Base-by-base conservation (phyloP, 768 basidiomycete species). In the Lactifluus echinatus region DNA sequence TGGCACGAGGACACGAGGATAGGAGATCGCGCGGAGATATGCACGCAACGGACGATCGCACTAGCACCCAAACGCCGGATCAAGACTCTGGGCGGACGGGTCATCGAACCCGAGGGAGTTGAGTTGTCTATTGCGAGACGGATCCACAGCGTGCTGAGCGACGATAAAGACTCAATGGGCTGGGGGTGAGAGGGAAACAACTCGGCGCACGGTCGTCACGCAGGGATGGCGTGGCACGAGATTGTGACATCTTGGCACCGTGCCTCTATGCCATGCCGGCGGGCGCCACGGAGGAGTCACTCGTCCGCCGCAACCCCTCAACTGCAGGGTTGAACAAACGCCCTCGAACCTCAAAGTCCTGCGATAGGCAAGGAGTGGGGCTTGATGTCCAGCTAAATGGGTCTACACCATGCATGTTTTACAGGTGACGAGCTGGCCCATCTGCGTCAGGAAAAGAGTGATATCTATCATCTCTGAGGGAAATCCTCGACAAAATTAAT, bases 21-120 rank as follows among this genome's bases (percentile, higher is more conserved):
- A 34, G 21, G 31, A 42, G 17, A 40, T 40, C 44, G 45, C 37
- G 45, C 56, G 50, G 56, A 57, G 56, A 57, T 57, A 46, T 31
- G 36, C 29, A 7, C 44, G 15, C 11, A 23, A 50, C 39, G 37
- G 36, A 19, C 26, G 50, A 57, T 46, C 28, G 56, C 29, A 26
- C 43, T 24, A 26, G n/a, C 29, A 46, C 31, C 44, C 43, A 23
- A 26, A 14, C 29, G 40, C 31, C 44, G 21, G 31, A 40, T n/a
- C 43, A 46, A 45, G 42, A 17, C 31, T 37, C 31, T 8, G 21
- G 24, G 51, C 21, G 34, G 29, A 26, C 56, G 23, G 21, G 17
- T 39, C 56, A 46, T 48, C 24, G 51, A 53, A 37, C 31, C 45
- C 26, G 45, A 29, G 52, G 52, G 17, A 47, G 23, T 36, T 24